Evolutionary conservation across 83 land plant species (phyloP).

Genomic region (Picea engelmannii): DNA sequence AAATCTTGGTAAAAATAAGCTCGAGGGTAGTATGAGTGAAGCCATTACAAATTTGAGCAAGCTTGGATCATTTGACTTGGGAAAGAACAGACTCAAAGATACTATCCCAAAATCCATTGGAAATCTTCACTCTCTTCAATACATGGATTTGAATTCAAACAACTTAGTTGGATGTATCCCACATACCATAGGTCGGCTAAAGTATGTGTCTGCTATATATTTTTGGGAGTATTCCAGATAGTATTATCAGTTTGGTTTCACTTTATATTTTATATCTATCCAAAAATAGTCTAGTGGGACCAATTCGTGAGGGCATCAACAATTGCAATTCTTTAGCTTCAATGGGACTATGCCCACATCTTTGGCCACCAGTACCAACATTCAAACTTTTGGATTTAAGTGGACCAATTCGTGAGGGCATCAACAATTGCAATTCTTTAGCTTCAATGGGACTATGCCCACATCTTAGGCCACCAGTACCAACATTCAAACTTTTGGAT

Average conservation of each 20-base stretch:
- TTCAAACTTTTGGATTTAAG: no score
- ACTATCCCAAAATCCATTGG: slow-evolving; percentile 14
- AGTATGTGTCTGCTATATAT: no score
- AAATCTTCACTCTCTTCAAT: neutral
- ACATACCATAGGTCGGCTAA: neutral
- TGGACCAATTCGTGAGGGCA: no score
- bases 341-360: neutral
- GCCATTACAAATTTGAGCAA: slow-evolving; percentile 20
- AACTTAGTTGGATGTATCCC: neutral
- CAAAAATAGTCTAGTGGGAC: no score
- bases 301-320: no score
- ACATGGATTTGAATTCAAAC: neutral
- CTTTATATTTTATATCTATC: no score
- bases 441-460: no score
- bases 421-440: no score
- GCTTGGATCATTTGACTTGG: slow-evolving; percentile 17
- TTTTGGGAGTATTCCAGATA: neutral
- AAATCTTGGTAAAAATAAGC: slow-evolving; percentile 25
- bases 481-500: slow-evolving; percentile 35
- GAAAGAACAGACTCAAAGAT: slow-evolving; percentile 22
- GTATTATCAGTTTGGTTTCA: no score
- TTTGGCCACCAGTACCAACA: slow-evolving; percentile 31
- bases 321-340: neutral
- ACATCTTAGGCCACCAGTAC: no score
- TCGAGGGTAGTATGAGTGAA: slow-evolving; percentile 26